Evolutionary conservation across 352 stramenopile genomes (phyloP).

Genomic region (Globisporangium radiosum): DNA sequence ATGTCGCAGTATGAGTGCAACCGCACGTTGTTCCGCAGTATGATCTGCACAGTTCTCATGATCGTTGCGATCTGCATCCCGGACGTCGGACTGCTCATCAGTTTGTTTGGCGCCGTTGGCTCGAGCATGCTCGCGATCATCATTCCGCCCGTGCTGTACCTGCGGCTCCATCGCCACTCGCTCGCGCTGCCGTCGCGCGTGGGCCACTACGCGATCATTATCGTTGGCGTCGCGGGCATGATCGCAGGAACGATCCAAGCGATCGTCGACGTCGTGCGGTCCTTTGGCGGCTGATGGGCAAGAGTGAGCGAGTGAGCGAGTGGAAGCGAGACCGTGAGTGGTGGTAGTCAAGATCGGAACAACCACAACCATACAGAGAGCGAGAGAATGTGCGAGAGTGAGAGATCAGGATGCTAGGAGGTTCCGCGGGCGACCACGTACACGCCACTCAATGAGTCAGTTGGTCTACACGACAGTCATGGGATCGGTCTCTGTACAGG

Average conservation of each 20-base stretch:
- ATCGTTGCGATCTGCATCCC: conserved; percentile 65
- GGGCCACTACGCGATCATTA: conserved; percentile 42
- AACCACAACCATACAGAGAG: no score
- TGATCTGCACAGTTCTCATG: conserved; percentile 74
- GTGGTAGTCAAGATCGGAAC: no score
- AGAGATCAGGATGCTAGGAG: no score
- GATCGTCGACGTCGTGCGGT: conserved; percentile 37
- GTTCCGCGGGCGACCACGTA: no score
- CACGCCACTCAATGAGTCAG: no score
- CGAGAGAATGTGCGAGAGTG: no score
- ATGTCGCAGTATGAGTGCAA: conserved; percentile 74
- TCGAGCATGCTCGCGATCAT: conserved; percentile 81
- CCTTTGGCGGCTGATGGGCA: conserved; percentile 10
- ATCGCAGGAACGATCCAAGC: conserved; percentile 54
- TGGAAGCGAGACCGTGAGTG: neutral
- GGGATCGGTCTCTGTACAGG: no score
- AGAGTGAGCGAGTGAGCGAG: neutral
- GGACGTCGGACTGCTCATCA: conserved; percentile 69
- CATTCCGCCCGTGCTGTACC: conserved; percentile 61
- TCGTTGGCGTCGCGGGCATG: conserved; percentile 59
- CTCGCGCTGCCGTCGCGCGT: conserved; percentile 32
- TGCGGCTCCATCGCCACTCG: conserved; percentile 27
- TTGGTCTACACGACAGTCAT: no score
- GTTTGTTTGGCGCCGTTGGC: conserved; percentile 68
- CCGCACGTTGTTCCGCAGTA: conserved; percentile 73